Percentiles rank a stretch among this genome's conserved stretches.
These are phyloP conservation scores for Leccinum sublutescens DNA, from an alignment of 768 basidiomycete genomes.

Conservation along the genomic window DNA sequence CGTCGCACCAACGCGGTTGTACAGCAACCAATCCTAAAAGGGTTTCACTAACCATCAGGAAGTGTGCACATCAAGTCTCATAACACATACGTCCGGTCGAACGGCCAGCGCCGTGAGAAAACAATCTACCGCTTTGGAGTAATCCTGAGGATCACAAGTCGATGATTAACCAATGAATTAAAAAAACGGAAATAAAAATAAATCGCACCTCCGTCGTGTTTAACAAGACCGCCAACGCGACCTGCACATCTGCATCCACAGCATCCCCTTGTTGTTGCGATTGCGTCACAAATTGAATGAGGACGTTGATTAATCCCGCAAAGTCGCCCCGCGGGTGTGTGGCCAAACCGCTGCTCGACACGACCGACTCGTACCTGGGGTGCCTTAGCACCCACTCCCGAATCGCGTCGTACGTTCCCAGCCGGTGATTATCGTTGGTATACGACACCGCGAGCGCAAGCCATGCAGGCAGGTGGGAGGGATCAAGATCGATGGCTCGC, in stretches of 20 bases:
- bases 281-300: conserved; percentile 78
- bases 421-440: conserved; percentile 83
- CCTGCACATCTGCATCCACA: conserved; percentile 93
- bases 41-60: conserved; percentile 1
- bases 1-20: conserved; percentile 92
- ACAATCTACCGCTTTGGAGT: conserved; percentile 89
- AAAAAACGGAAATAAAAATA: conserved; percentile 1
- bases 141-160: conserved; percentile 57
- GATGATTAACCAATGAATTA: background rate
- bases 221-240: conserved; percentile 89
- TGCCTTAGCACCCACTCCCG: conserved; percentile 79
- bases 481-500: conserved; percentile 79
- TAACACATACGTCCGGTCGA: conserved; percentile 68
- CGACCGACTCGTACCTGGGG: conserved; percentile 45
- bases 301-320: conserved; percentile 60
- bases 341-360: conserved; percentile 36
- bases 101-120: conserved; percentile 86
- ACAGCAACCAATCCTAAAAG: conserved; percentile 82
- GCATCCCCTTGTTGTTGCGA: conserved; percentile 43
- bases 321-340: conserved; percentile 34
- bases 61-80: background rate
- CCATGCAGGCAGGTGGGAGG: conserved; percentile 75
- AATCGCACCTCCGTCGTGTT: conserved; percentile 81
- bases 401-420: conserved; percentile 75
- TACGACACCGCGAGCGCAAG: conserved; percentile 88